Base-by-base conservation (phyloP, 768 basidiomycete species). In the Gloeostereum incarnatum region DNA sequence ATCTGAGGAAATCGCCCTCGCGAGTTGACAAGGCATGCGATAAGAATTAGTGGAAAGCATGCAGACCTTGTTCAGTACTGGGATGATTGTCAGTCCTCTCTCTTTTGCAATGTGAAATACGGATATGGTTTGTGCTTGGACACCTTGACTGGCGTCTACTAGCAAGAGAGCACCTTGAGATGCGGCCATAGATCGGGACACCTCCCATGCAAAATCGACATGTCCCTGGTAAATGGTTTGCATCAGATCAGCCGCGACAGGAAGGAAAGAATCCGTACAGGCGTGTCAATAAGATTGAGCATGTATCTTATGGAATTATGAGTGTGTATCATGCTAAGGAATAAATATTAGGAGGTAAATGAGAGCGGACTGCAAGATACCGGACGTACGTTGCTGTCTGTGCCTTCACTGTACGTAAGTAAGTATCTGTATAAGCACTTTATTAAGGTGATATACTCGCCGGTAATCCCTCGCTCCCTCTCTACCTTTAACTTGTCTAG, bases 131-230 rank as follows among this genome's bases (percentile, higher is more conserved):
- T 99, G 96, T 0, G 96, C 96, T 59, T 99, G 96, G 6, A 99
- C 81, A 13, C 96, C 96, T 65, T 94, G 93, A 37, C 88, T 90
- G n/a, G 90, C 89, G 53, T 99, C 96, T 2, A 98, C 73, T n/a
- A 75, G 61, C 25, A 81, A 56, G 29, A 81, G 55, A 7, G 89
- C 94, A 6, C 96, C 96, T 62, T 99, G 88, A 47, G 87, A 96
- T 22, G 94, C 91, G 3, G 90, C 81, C 27, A 98, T 62, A 19
- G 88, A 91, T 34, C 96, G 75, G 11, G 90, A 84, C 23, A 99
- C 90, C 59, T 98, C 94, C 80, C 91, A 96, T 41, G 89, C 75
- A 60, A 99, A 99, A 63, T 99, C 96, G 25, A 97, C 96, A 60
- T 99, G 96, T 2, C 96, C 93, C 76, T 86, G 45, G 6, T 23